These are phyloP conservation scores for Selenicereus undatus DNA, from an alignment of 148 eudicot genomes.

Conservation along the genomic window DNA sequence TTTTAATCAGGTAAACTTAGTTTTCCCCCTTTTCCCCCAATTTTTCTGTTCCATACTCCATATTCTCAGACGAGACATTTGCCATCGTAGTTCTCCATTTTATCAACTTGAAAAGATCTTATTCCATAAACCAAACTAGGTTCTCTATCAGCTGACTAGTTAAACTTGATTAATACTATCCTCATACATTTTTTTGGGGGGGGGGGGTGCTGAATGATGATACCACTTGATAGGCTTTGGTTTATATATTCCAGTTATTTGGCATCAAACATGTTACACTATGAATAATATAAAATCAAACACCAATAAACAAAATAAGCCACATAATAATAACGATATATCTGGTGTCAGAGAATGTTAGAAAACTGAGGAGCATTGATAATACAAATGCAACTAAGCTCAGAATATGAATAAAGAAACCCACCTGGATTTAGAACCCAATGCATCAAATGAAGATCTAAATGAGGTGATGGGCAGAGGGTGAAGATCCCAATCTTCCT, in stretches of 20 bases:
- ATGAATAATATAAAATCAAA: background rate
- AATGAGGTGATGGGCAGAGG: slow-evolving; percentile 52
- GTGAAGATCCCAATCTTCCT: slow-evolving; percentile 70
- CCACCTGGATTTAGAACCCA: slow-evolving; percentile 56
- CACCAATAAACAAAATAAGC: background rate
- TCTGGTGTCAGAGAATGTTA: slow-evolving; percentile 3
- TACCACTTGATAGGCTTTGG: too few relatives aligned
- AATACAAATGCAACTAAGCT: too few relatives aligned
- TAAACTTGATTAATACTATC: too few relatives aligned
- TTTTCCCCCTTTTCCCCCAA: background rate
- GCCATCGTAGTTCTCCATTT: background rate
- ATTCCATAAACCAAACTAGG: too few relatives aligned
- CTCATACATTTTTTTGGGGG: too few relatives aligned
- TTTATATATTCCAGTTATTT: too few relatives aligned
- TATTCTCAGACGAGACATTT: background rate
- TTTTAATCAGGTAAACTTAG: background rate
- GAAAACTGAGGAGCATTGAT: background rate
- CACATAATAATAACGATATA: background rate
- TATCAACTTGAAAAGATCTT: background rate
- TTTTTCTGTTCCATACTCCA: background rate
- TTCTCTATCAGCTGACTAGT: too few relatives aligned
- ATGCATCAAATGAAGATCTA: slow-evolving; percentile 30
- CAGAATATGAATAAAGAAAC: slow-evolving; percentile 7
- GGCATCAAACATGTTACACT: too few relatives aligned
- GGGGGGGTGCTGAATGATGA: too few relatives aligned